Conservation (phyloP, 345 rosid species). For the Pugionium cornutum region DNA sequence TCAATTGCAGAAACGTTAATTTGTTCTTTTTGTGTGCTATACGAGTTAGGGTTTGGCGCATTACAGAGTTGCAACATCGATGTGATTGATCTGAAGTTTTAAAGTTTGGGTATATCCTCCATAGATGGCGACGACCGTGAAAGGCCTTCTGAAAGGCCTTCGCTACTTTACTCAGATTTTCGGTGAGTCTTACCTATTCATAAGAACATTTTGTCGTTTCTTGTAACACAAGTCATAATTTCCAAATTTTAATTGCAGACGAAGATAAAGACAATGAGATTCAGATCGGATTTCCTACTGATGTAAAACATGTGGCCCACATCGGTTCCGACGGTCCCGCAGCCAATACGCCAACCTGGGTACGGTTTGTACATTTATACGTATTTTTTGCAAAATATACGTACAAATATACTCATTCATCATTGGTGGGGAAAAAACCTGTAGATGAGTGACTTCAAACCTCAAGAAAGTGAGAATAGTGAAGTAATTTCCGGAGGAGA, state of each 20-base stretch:
- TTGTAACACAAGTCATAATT: slow-evolving; percentile 10
- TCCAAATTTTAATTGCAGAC: slow-evolving; percentile 33
- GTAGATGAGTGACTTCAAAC: slow-evolving; percentile 43
- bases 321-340: slow-evolving; percentile 72
- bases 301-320: slow-evolving; percentile 83
- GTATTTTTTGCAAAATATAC: background rate
- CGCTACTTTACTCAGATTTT: slow-evolving; percentile 56
- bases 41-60: slow-evolving; percentile 25
- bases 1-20: background rate
- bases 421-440: background rate
- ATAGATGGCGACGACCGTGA: slow-evolving; percentile 42
- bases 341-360: slow-evolving; percentile 62
- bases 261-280: slow-evolving; percentile 59
- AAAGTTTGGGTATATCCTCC: background rate
- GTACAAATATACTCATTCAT: slow-evolving; percentile 2
- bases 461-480: slow-evolving; percentile 33
- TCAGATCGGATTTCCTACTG: slow-evolving; percentile 71
- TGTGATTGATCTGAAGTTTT: slow-evolving; percentile 14
- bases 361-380: slow-evolving; percentile 35
- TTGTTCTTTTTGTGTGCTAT: slow-evolving; percentile 7
- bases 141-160: slow-evolving; percentile 62
- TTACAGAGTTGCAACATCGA: background rate
- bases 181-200: slow-evolving; percentile 38
- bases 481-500: slow-evolving; percentile 35
- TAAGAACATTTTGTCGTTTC: background rate